Evolutionary conservation across 2,329 filamentous ascomycete genomes (phyloP), one percentile per base, ranked within the genome.

Genomic region (Talaromyces sp.): DNA sequence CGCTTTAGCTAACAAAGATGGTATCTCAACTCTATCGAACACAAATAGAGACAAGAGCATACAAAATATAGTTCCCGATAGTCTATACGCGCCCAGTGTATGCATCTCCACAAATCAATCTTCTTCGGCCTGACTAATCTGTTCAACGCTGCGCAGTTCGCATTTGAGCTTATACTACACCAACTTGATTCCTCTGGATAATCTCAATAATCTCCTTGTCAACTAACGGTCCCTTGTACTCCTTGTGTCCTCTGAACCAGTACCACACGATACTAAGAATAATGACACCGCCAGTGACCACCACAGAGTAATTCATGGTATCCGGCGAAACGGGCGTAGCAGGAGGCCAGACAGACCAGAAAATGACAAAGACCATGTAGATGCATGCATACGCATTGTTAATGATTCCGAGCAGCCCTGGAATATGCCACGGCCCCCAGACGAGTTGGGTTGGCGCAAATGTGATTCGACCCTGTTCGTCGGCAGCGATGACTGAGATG

Each of bases 401-500:
- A 25, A 81, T 69, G 6, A 80, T 83, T 0, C 86, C 85, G 1
- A 84, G 70, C 0, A 78, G 70, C 3, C 84, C 84, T 0, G 82
- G 82, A 0, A 87, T 65, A 49, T 80, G 81, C 80, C 84, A 88
- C 0, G 85, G 84, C 0, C 86, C 86, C 85, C 85, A 88, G 8
- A 78, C 72, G 0, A 84, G 73, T 45, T 43, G 68, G 15, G 22
- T 57, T 25, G 69, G 70, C 17, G 74, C 73, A 61, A 73, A 69
- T 19, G 68, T 71, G 54, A 73, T 69, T 17, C 64, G 22, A 6
- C 64, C 64, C 15, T 66, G 64, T 27, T 66, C 59, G 19, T 66
- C 64, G 13, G 54, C 43, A 9, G 35, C 15, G 3, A 27, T 59
- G 15, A 59, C 54, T 41, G 52, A 27, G 8, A 59, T 43, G 11